A percentile compares a stretch with the other conserved stretches of the same genome.
These are phyloP conservation scores for Xylariaceae sp. DNA, from an alignment of 2,329 filamentous ascomycete species.

Conservation along the genomic window DNA sequence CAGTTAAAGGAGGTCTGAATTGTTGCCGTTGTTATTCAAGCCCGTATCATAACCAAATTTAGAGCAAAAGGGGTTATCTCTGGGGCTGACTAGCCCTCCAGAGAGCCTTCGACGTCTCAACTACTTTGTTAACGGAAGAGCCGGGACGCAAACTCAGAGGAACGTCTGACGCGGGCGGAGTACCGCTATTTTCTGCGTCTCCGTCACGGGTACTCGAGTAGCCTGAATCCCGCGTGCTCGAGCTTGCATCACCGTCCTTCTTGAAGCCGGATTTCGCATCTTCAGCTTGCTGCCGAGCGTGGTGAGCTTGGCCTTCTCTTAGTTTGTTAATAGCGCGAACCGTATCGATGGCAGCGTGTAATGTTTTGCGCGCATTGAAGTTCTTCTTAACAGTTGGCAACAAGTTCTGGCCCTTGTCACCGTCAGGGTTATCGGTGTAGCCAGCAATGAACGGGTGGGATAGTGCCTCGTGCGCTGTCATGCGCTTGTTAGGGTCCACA, in stretches of 20 bases:
- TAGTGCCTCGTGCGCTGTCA: conserved; percentile 80
- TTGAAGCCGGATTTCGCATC: conserved; percentile 39
- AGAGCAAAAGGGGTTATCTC: conserved; percentile 20
- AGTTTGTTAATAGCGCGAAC: conserved; percentile 67
- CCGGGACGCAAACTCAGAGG: conserved; percentile 52
- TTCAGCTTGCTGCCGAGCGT: conserved; percentile 50
- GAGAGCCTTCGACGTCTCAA: conserved; percentile 60
- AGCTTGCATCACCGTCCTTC: conserved; percentile 43
- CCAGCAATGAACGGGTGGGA: conserved; percentile 61
- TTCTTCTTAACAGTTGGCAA: conserved; percentile 68
- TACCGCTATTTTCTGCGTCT: conserved; percentile 48
- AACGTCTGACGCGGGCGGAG: conserved; percentile 33
- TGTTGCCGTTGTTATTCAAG: conserved; percentile 9
- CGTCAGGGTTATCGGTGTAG: conserved; percentile 42
- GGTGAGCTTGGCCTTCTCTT: conserved; percentile 50
- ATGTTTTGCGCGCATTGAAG: conserved; percentile 63
- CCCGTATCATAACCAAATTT: conserved; percentile 4
- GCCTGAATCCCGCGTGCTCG: conserved; percentile 43
- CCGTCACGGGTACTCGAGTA: conserved; percentile 40
- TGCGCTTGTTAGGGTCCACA: conserved; percentile 77
- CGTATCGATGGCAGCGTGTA: conserved; percentile 66
- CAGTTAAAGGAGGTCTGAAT: not conserved
- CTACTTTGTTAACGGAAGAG: conserved; percentile 49
- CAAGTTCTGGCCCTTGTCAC: conserved; percentile 54
- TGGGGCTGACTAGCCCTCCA: conserved; percentile 43